Evolutionary conservation across 176 grass and related monocot species (phyloP), one percentile per base, ranked within the genome.

Genomic region (Oryza glaberrima): DNA sequence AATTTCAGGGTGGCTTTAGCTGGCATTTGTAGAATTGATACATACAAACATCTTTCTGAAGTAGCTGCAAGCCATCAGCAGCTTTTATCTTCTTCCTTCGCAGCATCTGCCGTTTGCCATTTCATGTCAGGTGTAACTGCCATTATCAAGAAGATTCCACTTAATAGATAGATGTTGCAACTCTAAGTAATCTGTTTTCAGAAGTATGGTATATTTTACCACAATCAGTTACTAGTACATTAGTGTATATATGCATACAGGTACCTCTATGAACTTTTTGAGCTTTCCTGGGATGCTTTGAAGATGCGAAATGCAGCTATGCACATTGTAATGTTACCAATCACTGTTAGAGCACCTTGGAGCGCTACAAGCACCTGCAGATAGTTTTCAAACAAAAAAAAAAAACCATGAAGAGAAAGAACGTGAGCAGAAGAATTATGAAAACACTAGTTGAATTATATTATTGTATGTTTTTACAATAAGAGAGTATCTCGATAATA

Each of bases 241-340:
- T 7, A 63, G 1, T 9, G 8, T 23, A n/a, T n/a, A 69, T 52
- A 45, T 67, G 12, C 38, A 32, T 84, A 67, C 19, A 90, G n/a
- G 48, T 30, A 51, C 19, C 86, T 94, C 86, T 94, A 95, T 28
- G 88, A 94, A 58, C 81, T 92, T 61, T 71, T 85, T 32, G 88
- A 87, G 25, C 86, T 82, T 86, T 94, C 89, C 74, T 87, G 85
- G 34, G 96, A 95, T 46, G 88, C 91, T 88, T 94, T 98, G 81
- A 72, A 98, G 85, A 98, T 95, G 45, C 93, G 89, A 79, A 87
- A 98, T 56, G 93, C 93, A 46, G 96, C 96, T 84, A 95, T 90
- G 77, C 91, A 88, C 93, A 98, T 98, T 47, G 96, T 95, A 64
- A 83, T 84, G 88, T 98, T 98, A 48, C 96, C 96, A 26, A 95